Base-by-base conservation (phyloP, 805 yeast species). In the Sugiyamaella americana region DNA sequence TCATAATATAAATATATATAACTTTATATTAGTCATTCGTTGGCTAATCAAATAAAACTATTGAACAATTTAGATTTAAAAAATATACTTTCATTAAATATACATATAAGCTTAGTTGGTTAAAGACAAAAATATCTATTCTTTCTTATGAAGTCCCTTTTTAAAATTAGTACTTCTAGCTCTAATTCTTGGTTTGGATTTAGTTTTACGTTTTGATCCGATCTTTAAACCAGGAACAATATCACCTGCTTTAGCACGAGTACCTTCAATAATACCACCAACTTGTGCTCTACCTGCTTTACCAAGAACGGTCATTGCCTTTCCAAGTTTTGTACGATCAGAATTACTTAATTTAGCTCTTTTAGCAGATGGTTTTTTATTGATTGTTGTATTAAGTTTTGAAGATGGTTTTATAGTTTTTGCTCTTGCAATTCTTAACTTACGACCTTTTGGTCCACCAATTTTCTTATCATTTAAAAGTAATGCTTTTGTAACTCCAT, bases 401-500 rank as follows among this genome's bases (percentile, higher is more conserved):
- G 44, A 23, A 43, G 45, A 39, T 8, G 38, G 39, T 2, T 43
- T 32, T n/a, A 32, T 64, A 50, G 65, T 71, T 58, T 80, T 81
- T 56, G 86, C 79, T 58, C 96, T 76, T 24, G 82, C 65, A 35
- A 91, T 82, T 63, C 98, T 79, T 56, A 93, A 72, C 54, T 79
- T 78, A 54, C 98, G 71, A 11, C 64, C 62, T 47, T 64, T 67
- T 19, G 53, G 38, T 38, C 56, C 58, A 1, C 51, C 58, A 54
- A 78, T 63, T 49, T 80, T 77, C 67, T 85, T 81, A 40, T 79
- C 91, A 63, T 89, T 78, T 51, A 87, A 68, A 49, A 87, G 66
- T 45, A 93, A 66, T 0, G 96, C 97, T 61, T 86, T 84, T 52
- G 81, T 80, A 6, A 93, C 96, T 37, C 81, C 72, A 46, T 82